Conservation (phyloP, 495 filamentous ascomycete genomes). For the Penicillium odoratum region DNA sequence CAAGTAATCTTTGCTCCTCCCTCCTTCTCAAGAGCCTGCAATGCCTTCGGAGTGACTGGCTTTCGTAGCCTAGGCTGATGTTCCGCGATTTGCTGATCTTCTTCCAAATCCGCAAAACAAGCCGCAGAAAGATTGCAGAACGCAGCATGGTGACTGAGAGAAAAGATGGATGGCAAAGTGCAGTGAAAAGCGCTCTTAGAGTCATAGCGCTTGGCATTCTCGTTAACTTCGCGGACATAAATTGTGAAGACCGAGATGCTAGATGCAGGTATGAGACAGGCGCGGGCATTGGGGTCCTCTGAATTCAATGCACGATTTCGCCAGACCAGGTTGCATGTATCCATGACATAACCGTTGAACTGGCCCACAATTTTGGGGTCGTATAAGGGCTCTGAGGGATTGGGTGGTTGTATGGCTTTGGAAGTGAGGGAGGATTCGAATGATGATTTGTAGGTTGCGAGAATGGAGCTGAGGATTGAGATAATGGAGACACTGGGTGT, state of each 20-base stretch:
- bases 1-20: slow-evolving; percentile 69
- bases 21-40: slow-evolving; percentile 62
- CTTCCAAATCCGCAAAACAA: slow-evolving; percentile 58
- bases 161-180: slow-evolving; percentile 60
- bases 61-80: slow-evolving; percentile 62
- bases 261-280: slow-evolving; percentile 62
- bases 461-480: slow-evolving; percentile 69
- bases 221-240: slow-evolving; percentile 44
- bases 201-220: slow-evolving; percentile 34
- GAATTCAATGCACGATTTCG: slow-evolving; percentile 70
- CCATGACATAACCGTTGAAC: slow-evolving; percentile 89
- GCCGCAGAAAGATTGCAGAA: slow-evolving; percentile 66
- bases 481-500: slow-evolving; percentile 58
- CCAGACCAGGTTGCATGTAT: slow-evolving; percentile 86
- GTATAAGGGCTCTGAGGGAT: slow-evolving; percentile 43
- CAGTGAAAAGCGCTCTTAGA: slow-evolving; percentile 43
- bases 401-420: slow-evolving; percentile 28
- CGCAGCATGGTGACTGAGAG: slow-evolving; percentile 66
- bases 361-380: slow-evolving; percentile 55
- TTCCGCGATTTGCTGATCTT: slow-evolving; percentile 57
- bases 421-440: slow-evolving; percentile 66
- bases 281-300: slow-evolving; percentile 68
- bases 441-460: slow-evolving; percentile 67
- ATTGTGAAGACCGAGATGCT: slow-evolving; percentile 48
- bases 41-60: slow-evolving; percentile 69